Percentiles rank a stretch among this genome's conserved stretches.
These are phyloP conservation scores for Tuber microsphaerosporum DNA, from an alignment of 495 filamentous ascomycete genomes.

Conservation along the genomic window DNA sequence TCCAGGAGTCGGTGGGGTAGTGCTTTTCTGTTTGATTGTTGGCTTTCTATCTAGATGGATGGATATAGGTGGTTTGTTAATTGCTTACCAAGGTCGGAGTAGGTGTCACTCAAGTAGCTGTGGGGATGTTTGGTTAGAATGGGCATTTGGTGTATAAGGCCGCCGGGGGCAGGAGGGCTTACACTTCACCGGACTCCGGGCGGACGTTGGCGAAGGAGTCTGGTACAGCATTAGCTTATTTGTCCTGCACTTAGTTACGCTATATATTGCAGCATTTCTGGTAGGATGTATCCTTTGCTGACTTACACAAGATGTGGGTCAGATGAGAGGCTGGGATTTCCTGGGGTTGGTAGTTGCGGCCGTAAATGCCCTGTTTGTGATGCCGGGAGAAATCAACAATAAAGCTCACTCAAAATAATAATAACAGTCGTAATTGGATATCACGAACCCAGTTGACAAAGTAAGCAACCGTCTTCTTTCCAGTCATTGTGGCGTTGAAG, in stretches of 20 bases:
- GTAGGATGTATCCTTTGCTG: background rate
- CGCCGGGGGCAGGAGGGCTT: conserved; percentile 36
- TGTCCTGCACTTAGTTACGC: background rate
- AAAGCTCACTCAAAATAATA: conserved; percentile 7
- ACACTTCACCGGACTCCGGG: conserved; percentile 70
- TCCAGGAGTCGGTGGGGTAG: conserved; percentile 72
- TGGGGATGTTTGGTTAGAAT: conserved; percentile 5
- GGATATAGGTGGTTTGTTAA: background rate
- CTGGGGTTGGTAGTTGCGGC: conserved; percentile 73
- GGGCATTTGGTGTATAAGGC: conserved; percentile 2
- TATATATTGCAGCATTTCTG: background rate
- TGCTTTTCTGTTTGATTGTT: conserved; percentile 57
- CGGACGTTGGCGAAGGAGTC: conserved; percentile 78
- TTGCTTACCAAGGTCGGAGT: conserved; percentile 34
- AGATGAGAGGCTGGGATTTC: conserved; percentile 80
- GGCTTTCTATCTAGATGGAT: background rate
- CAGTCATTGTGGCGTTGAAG: conserved; percentile 17
- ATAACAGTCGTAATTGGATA: background rate
- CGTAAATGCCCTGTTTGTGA: conserved; percentile 67
- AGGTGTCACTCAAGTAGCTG: conserved; percentile 40
- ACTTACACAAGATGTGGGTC: conserved; percentile 71
- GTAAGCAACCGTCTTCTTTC: conserved; percentile 59
- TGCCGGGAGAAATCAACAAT: background rate
- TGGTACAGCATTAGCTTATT: conserved; percentile 21
- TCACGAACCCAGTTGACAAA: conserved; percentile 65